A percentile compares a stretch with the other conserved stretches of the same genome.
These are phyloP conservation scores for Lipomyces lipofer DNA, from an alignment of 805 yeast species.

Conservation along the genomic window DNA sequence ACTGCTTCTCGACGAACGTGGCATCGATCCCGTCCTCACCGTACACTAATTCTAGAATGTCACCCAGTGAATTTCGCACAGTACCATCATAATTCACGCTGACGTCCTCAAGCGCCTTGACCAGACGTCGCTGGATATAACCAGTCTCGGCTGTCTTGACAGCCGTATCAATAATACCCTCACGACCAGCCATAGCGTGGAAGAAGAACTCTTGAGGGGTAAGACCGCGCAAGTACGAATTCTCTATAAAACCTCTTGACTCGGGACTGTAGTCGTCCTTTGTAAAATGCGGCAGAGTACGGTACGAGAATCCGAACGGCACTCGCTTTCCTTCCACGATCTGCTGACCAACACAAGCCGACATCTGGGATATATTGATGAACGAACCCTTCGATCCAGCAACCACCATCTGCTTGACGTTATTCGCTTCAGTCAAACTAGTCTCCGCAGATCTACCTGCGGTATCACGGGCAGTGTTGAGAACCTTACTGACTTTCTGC, in stretches of 20 bases:
- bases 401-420: conserved; percentile 98
- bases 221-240: conserved; percentile 93
- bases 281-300: conserved; percentile 96
- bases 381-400: conserved; percentile 99
- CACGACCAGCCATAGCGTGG: conserved; percentile 99
- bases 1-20: conserved; percentile 94
- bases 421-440: conserved; percentile 88
- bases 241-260: conserved; percentile 96
- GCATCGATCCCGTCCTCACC: conserved; percentile 99
- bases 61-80: conserved; percentile 96
- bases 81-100: conserved; percentile 99
- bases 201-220: conserved; percentile 98
- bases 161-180: conserved; percentile 98
- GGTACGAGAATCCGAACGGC: conserved; percentile 94
- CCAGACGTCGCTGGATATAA: conserved; percentile 96
- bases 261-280: conserved; percentile 99
- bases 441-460: conserved; percentile 99
- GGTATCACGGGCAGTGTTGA: conserved; percentile 98
- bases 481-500: conserved; percentile 90
- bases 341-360: conserved; percentile 99
- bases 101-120: conserved; percentile 93
- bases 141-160: conserved; percentile 99
- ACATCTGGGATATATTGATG: conserved; percentile 98
- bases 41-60: conserved; percentile 89
- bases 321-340: conserved; percentile 99